Evolutionary conservation across 805 yeast genomes (phyloP).

Genomic region (Ogataea neopini): DNA sequence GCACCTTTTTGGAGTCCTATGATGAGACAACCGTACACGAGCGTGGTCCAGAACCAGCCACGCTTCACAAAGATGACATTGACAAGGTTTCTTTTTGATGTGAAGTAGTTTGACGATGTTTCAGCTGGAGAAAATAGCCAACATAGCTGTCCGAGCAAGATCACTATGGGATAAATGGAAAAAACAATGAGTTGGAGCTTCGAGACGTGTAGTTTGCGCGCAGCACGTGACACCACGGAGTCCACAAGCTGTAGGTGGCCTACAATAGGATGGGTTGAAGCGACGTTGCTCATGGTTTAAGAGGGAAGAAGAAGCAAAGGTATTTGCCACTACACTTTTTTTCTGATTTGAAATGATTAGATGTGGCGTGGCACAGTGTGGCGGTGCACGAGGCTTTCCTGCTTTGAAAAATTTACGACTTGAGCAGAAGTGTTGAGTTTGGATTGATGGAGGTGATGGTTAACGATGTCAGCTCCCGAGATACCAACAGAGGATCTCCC

Average conservation of each 20-base stretch:
- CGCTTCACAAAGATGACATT: slow-evolving; percentile 78
- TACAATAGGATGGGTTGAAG: slow-evolving; percentile 1
- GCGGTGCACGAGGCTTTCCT: too few species aligned
- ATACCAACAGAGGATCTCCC: slow-evolving; percentile 45
- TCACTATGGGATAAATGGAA: slow-evolving; percentile 38
- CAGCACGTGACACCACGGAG: slow-evolving; percentile 6
- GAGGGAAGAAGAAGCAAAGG: not conserved
- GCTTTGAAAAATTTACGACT: too few species aligned
- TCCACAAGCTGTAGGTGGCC: slow-evolving; percentile 15
- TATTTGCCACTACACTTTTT: not conserved
- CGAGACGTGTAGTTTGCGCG: slow-evolving; percentile 10
- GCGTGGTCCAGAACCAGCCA: slow-evolving; percentile 91
- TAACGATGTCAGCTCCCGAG: not conserved
- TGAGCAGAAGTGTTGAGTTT: too few species aligned
- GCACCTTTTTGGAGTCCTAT: slow-evolving; percentile 12
- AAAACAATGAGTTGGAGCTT: slow-evolving; percentile 16
- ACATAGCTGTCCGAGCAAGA: slow-evolving; percentile 53
- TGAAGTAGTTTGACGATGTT: slow-evolving; percentile 50
- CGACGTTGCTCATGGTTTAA: not conserved
- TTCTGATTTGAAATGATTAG: too few species aligned
- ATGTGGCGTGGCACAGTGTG: not conserved
- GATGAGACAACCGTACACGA: slow-evolving; percentile 35
- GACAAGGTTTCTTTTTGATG: slow-evolving; percentile 65
- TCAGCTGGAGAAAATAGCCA: slow-evolving; percentile 46
- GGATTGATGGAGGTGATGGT: too few species aligned